Conservation (phyloP, 345 rosid species). For the Cardamine resedifolia region DNA sequence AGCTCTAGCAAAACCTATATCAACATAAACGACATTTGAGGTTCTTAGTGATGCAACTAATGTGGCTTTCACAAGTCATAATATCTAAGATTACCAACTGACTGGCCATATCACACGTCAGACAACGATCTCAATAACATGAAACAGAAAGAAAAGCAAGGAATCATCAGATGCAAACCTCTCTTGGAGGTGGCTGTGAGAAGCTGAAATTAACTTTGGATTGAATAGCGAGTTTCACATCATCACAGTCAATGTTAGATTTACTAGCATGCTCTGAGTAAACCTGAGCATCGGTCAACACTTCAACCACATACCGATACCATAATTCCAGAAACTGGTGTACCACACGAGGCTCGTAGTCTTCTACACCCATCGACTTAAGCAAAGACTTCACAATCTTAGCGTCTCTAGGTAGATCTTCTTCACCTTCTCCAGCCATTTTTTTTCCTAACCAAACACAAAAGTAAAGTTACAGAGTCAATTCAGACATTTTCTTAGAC, state of each 20-base stretch:
- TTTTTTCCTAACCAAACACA: background rate
- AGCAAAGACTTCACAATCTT: slow-evolving; percentile 76
- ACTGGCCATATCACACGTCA: background rate
- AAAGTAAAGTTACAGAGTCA: background rate
- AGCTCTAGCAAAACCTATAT: slow-evolving; percentile 66
- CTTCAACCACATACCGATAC: slow-evolving; percentile 86
- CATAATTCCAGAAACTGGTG: slow-evolving; percentile 90
- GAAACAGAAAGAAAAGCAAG: background rate
- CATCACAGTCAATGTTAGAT: slow-evolving; percentile 74
- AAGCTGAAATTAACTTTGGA: slow-evolving; percentile 89
- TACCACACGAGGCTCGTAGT: slow-evolving; percentile 83
- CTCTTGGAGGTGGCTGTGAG: slow-evolving; percentile 95
- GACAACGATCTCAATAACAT: background rate
- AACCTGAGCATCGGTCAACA: slow-evolving; percentile 80
- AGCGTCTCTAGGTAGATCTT: slow-evolving; percentile 82
- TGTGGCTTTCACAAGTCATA: background rate
- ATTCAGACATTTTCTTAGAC: background rate
- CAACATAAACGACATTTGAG: background rate
- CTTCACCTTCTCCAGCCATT: slow-evolving; percentile 63
- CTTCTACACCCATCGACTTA: slow-evolving; percentile 91
- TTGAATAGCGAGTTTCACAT: slow-evolving; percentile 86
- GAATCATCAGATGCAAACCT: slow-evolving; percentile 41
- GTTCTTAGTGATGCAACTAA: background rate
- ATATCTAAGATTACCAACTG: background rate
- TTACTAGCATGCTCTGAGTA: slow-evolving; percentile 91